Conservation (phyloP, 345 rosid species). For the Cardamine resedifolia region DNA sequence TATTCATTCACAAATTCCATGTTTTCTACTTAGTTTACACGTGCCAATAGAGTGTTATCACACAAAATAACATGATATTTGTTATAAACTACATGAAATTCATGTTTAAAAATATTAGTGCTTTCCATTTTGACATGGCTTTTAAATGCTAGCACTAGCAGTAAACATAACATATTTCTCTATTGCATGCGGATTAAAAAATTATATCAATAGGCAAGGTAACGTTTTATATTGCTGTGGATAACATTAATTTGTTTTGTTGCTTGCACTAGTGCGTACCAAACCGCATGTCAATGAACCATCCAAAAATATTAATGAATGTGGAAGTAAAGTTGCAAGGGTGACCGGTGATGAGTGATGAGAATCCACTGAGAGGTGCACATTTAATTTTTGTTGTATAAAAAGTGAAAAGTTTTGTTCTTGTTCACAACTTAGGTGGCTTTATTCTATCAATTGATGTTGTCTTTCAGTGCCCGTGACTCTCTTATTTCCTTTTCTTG, state of each 20-base stretch:
- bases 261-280: slow-evolving; percentile 10
- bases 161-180: neutral
- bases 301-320: slow-evolving; percentile 4
- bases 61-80: too few relatives aligned
- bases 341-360: slow-evolving; percentile 13
- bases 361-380: slow-evolving; percentile 30
- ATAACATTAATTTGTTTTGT: neutral
- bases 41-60: too few relatives aligned
- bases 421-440: slow-evolving; percentile 8
- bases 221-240: neutral
- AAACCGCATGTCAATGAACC: slow-evolving; percentile 28
- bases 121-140: neutral
- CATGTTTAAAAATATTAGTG: too few relatives aligned
- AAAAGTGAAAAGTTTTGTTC: slow-evolving; percentile 12
- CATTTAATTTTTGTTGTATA: slow-evolving; percentile 1
- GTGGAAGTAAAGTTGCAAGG: slow-evolving; percentile 17
- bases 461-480: slow-evolving; percentile 41
- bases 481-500: slow-evolving; percentile 34
- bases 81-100: too few relatives aligned
- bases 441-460: slow-evolving; percentile 24
- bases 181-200: neutral
- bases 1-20: neutral
- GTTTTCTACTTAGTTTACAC: neutral
- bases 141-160: neutral
- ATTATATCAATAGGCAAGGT: neutral